Conservation (phyloP, 768 basidiomycete genomes). For the Leccinum subgranulosum region DNA sequence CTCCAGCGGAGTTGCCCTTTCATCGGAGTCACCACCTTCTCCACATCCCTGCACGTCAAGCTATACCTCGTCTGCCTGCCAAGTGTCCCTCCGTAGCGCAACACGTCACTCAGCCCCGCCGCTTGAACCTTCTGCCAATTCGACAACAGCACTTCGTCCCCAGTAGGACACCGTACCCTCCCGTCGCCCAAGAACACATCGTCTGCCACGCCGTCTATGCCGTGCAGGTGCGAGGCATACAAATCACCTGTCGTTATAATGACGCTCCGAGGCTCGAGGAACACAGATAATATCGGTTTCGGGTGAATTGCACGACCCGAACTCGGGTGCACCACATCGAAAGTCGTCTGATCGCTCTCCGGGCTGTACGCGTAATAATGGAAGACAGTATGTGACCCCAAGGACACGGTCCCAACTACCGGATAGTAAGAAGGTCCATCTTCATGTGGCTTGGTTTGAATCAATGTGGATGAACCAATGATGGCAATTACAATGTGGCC, state of each 20-base stretch:
- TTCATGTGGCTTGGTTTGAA: constrained; percentile 70
- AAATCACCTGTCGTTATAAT: constrained; percentile 69
- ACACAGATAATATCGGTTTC: constrained; percentile 62
- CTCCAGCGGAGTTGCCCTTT: not conserved
- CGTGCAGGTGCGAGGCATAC: constrained; percentile 76
- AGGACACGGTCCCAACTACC: constrained; percentile 85
- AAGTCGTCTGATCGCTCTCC: constrained; percentile 12
- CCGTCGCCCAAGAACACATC: constrained; percentile 42
- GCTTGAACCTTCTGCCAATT: constrained; percentile 57
- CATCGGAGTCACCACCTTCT: constrained; percentile 42
- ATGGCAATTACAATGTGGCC: constrained; percentile 12
- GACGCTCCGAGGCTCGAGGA: constrained; percentile 84
- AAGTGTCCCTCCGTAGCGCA: constrained; percentile 51
- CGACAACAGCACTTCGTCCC: constrained; percentile 40
- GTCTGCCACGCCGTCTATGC: constrained; percentile 59
- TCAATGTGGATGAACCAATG: constrained; percentile 1
- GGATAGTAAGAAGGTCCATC: constrained; percentile 89
- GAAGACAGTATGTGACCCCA: constrained; percentile 80
- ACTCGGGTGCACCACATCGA: constrained; percentile 21
- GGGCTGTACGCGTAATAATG: constrained; percentile 69
- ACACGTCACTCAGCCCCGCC: constrained; percentile 34
- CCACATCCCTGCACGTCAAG: constrained; percentile 83
- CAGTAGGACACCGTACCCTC: constrained; percentile 23
- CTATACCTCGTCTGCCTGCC: constrained; percentile 66
- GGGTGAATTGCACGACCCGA: constrained; percentile 58